Percentiles rank a stretch among this genome's conserved stretches.
phyloP scores from a whole-genome alignment of 2,329 filamentous ascomycete species.

The Colletotrichum australisinense region DNA sequence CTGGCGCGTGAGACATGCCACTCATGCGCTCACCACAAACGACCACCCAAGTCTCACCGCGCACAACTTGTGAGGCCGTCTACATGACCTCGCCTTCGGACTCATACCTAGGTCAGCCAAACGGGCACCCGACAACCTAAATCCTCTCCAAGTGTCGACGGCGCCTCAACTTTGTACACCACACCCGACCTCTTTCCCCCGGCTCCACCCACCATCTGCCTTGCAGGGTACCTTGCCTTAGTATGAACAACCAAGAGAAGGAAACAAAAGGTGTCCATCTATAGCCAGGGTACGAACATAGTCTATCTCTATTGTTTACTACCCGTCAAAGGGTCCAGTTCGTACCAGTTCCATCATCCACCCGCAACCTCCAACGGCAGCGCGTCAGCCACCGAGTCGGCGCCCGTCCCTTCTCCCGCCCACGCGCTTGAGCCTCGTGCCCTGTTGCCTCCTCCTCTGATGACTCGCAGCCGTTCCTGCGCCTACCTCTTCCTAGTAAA shows the following conservation, averaged over 20 bases:
- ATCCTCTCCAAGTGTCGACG: not conserved
- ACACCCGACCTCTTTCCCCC: not conserved
- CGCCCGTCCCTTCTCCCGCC: conserved; percentile 23
- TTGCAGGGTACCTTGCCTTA: not conserved
- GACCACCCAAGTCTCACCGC: conserved; percentile 32
- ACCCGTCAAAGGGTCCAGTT: not conserved
- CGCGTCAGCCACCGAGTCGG: conserved; percentile 28
- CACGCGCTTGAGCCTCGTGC: conserved; percentile 35
- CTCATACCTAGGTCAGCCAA: conserved; percentile 28
- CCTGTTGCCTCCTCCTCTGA: conserved; percentile 21
- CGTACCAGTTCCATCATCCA: too few relatives aligned
- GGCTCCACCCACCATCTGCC: too few relatives aligned
- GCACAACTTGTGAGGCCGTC: conserved; percentile 30
- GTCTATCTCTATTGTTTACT: not conserved
- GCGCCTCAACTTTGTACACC: not conserved
- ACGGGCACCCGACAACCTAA: conserved; percentile 28
- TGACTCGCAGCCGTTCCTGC: conserved; percentile 16
- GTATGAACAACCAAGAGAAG: not conserved
- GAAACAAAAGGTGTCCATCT: not conserved
- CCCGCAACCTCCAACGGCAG: not conserved
- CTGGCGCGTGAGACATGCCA: conserved; percentile 29
- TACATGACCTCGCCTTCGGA: conserved; percentile 32
- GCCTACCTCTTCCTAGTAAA: not conserved
- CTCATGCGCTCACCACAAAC: conserved; percentile 34
- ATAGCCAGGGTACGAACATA: not conserved